These are phyloP conservation scores for Kwoniella shivajii DNA, from an alignment of 1,284 basidiomycete species.

Conservation along the genomic window DNA sequence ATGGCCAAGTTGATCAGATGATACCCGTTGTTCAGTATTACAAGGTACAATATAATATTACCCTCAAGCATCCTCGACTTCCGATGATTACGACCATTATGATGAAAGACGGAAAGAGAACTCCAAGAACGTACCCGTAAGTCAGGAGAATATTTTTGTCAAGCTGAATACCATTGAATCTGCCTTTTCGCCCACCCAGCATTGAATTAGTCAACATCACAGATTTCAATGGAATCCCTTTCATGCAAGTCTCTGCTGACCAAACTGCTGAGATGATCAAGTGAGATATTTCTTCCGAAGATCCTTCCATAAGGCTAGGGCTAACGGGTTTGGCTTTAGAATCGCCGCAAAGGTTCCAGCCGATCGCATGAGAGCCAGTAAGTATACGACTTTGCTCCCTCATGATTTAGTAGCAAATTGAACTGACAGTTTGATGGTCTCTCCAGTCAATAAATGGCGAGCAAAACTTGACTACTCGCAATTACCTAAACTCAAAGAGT, in stretches of 20 bases:
- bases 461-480: slow-evolving; percentile 25
- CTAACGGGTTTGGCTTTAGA: neutral
- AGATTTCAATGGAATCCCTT: slow-evolving; percentile 37
- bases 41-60: slow-evolving; percentile 32
- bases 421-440: slow-evolving; percentile 1
- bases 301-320: neutral
- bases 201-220: slow-evolving; percentile 36
- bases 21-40: slow-evolving; percentile 40
- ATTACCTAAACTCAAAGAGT: slow-evolving; percentile 34
- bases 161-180: slow-evolving; percentile 5
- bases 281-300: too few species aligned
- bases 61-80: slow-evolving; percentile 31
- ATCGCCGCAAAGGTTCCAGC: slow-evolving; percentile 30
- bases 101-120: slow-evolving; percentile 10
- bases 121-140: slow-evolving; percentile 30
- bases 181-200: slow-evolving; percentile 17
- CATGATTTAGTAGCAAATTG: too few species aligned
- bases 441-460: slow-evolving; percentile 34
- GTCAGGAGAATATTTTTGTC: neutral
- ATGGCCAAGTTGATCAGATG: slow-evolving; percentile 24
- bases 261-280: slow-evolving; percentile 50
- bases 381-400: slow-evolving; percentile 9
- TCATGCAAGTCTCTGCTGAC: slow-evolving; percentile 23
- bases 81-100: slow-evolving; percentile 39
- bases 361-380: slow-evolving; percentile 30